Percentiles rank a stretch among this genome's conserved stretches.
phyloP scores from a whole-genome alignment of 2,329 filamentous ascomycete genomes.

The Ascochyta fabae region DNA sequence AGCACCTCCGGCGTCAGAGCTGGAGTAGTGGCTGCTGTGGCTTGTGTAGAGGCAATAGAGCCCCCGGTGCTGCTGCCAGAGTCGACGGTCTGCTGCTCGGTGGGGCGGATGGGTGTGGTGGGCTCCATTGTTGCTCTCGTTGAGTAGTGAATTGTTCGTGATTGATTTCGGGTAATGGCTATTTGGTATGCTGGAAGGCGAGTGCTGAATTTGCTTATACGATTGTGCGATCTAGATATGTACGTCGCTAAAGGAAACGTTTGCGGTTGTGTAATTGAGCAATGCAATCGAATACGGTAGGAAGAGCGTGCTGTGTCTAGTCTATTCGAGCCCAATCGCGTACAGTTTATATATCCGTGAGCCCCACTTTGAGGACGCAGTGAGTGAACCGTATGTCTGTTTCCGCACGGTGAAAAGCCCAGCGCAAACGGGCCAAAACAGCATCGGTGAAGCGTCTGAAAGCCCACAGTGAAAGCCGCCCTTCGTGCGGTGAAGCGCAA shows the following conservation, averaged over 20 bases:
- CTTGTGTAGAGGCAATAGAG: slow-evolving; percentile 11
- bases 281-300: neutral
- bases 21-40: slow-evolving; percentile 15
- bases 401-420: neutral
- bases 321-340: neutral
- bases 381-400: neutral
- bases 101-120: neutral
- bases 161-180: neutral
- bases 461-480: slow-evolving; percentile 1
- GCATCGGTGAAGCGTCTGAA: neutral
- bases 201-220: neutral
- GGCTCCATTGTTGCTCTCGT: neutral
- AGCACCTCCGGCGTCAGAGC: slow-evolving; percentile 20
- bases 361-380: neutral
- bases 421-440: neutral
- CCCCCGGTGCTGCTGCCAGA: slow-evolving; percentile 6
- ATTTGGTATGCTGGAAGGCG: neutral
- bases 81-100: neutral
- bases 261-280: neutral
- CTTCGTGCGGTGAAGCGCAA: neutral
- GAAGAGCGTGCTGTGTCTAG: neutral
- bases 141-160: neutral
- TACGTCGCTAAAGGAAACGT: neutral
- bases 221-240: neutral
- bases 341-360: neutral